Base-by-base conservation (phyloP, 176 grass and related monocot genomes). In the Thinopyrum elongatum region DNA sequence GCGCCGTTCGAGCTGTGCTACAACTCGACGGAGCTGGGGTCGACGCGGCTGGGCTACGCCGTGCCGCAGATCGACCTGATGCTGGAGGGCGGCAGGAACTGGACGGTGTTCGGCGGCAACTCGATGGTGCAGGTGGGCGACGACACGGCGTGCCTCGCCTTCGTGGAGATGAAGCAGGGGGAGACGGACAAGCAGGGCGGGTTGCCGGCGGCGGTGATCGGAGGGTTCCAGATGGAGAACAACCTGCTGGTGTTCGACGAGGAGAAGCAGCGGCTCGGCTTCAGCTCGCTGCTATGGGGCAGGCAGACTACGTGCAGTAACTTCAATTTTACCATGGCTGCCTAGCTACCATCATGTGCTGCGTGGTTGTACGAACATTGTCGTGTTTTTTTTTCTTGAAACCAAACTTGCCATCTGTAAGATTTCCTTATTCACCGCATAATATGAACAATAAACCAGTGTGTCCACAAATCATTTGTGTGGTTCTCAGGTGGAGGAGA, bases 141-240 rank as follows among this genome's bases (percentile, higher is more conserved):
- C 14, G 3, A 88, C 63, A 90, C 85, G 12, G 88, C 80, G 2
- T 95, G 93, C 86, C 80, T 92, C 28, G 88, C 75, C 4, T 81
- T 95, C 83, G 10, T 75, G 1, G 33, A 72, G 58, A 90, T 86
- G 87, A 65, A 60, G 46, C 46, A 16, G 65, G 55, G 1, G 69
- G 5, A 41, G 10, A 17, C 4, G 6, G 15, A 38, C 22, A 65
- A 78, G 38, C 36, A 44, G 12, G 70, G 8, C 21, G 70, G 77
- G 2, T 7, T 41, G 72, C 85, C 80, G 17, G 81, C 90, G 29
- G 67, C 67, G 85, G 74, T 90, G 49, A 60, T 95, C 39, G 88
- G 93, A 47, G 90, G 90, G 22, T 95, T 88, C 80, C 93, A 95
- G 82, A 88, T 92, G 93, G 90, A 92, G 85, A 86, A 90, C 74